These are phyloP conservation scores for Naganishia kalamii DNA, from an alignment of 768 basidiomycete species.

Conservation along the genomic window DNA sequence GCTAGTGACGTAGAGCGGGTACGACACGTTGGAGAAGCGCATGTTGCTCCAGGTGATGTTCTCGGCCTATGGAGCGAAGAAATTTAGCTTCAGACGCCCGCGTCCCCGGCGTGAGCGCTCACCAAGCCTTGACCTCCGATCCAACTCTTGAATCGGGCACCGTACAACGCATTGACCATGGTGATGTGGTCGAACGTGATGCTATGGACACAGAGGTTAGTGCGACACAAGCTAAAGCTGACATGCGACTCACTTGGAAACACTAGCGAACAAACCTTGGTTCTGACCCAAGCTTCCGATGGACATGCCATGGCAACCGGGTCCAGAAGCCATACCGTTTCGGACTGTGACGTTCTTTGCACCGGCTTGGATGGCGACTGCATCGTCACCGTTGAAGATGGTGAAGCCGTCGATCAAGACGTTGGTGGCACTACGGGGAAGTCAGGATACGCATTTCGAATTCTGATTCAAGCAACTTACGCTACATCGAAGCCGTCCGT, in stretches of 20 bases:
- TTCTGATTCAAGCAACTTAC: background rate
- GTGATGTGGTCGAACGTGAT: slow-evolving; percentile 53
- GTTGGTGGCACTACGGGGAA: slow-evolving; percentile 23
- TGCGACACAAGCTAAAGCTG: too few species aligned
- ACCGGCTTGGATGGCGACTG: slow-evolving; percentile 52
- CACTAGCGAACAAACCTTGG: slow-evolving; percentile 48
- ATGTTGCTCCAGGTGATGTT: slow-evolving; percentile 54
- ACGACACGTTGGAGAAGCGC: slow-evolving; percentile 50
- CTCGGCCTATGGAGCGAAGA: slow-evolving; percentile 26
- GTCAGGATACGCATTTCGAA: background rate
- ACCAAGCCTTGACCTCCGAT: slow-evolving; percentile 52
- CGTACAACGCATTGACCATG: slow-evolving; percentile 54
- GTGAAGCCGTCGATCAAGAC: slow-evolving; percentile 42
- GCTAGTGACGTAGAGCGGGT: slow-evolving; percentile 52
- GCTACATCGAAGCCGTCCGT: slow-evolving; percentile 37
- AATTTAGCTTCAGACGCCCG: background rate
- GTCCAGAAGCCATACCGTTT: slow-evolving; percentile 52
- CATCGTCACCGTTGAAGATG: slow-evolving; percentile 54
- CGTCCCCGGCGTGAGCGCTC: background rate
- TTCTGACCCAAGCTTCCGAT: slow-evolving; percentile 52
- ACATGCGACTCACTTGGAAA: slow-evolving; percentile 42
- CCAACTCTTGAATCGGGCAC: slow-evolving; percentile 53
- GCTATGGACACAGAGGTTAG: slow-evolving; percentile 7
- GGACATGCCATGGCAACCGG: slow-evolving; percentile 51
- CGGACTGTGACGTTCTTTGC: slow-evolving; percentile 51